Evolutionary conservation across 2,329 filamentous ascomycete species (phyloP), one percentile per base, ranked within the genome.

Genomic region (Leptographium flavum): DNA sequence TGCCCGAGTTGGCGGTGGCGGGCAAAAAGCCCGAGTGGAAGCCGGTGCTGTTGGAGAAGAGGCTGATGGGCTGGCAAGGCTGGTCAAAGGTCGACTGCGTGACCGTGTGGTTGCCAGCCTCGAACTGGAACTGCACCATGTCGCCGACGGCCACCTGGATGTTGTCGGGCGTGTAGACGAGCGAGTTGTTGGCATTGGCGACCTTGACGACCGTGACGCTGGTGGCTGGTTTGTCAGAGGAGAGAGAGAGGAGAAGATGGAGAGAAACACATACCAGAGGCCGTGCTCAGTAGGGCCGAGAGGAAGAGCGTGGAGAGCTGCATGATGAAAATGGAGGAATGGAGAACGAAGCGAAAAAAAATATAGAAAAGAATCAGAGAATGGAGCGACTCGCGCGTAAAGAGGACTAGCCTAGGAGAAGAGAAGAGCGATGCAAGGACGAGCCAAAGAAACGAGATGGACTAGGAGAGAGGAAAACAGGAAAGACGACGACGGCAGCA

Each of bases 41-140:
- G 50, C 78, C 79, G 4, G 65, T 63, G 37, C 67, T 58, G 56
- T 73, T 71, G 48, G 63, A 65, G 63, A 59, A 56, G 53, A 83
- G 73, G 42, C 45, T 42, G 45, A 55, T 50, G 35, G 53, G 53
- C 43, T 51, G 44, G 48, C 53, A 55, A 22, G 53, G 52, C 39
- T 54, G 36, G 50, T 54, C 52, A 56, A 88, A 90, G 55, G 70
- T 77, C 39, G 83, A 85, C 67, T 87, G 82, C 15, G 79, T 83
- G 47, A 87, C 76, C 42, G 83, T 87, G 71, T 90, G 84, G 68
- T 88, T 88, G 54, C 70, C 71, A 9, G 66, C 67, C 50, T 68
- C 66, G 66, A 81, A 82, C 60, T 81, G 75, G 68, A 81, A 82
- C 63, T 80, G 74, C 13, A 82, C 68, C 64, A 76, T 71, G 54